Evolutionary conservation across 108 stramenopile species (phyloP).

Genomic region (Licmophora abbreviata): DNA sequence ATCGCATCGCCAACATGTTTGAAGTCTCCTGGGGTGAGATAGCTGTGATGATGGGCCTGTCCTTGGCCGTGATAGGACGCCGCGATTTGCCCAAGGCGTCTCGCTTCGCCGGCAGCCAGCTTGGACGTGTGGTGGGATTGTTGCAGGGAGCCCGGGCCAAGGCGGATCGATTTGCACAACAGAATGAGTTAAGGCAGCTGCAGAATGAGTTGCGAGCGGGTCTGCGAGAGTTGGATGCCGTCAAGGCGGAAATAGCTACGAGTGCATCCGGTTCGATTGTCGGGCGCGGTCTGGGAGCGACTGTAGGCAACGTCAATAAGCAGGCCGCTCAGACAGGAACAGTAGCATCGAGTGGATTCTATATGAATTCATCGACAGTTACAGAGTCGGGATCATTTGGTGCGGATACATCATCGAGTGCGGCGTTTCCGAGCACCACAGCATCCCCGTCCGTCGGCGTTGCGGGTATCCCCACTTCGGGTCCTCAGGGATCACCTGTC

Average conservation of each 20-base stretch:
- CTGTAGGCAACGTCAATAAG: slow-evolving; percentile 8
- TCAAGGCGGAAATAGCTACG: slow-evolving; percentile 67
- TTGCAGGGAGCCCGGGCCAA: slow-evolving; percentile 73
- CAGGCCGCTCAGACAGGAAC: too few species aligned
- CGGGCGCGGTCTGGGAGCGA: not conserved
- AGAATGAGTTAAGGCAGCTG: slow-evolving; percentile 63
- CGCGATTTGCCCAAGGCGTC: slow-evolving; percentile 62
- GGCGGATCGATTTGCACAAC: slow-evolving; percentile 68
- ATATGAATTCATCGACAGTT: not conserved
- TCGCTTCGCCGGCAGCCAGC: slow-evolving; percentile 48
- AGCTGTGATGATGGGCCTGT: slow-evolving; percentile 40
- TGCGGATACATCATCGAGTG: not conserved
- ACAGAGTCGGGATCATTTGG: too few species aligned
- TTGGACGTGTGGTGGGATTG: slow-evolving; percentile 75
- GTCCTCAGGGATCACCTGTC: not conserved
- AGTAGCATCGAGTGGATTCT: too few species aligned
- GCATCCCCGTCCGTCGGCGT: not conserved
- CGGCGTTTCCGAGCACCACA: slow-evolving; percentile 12
- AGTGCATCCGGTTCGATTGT: slow-evolving; percentile 43
- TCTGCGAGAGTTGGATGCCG: slow-evolving; percentile 74
- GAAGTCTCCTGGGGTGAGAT: slow-evolving; percentile 76
- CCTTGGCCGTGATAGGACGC: slow-evolving; percentile 50
- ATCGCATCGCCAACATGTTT: slow-evolving; percentile 34
- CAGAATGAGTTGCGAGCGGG: slow-evolving; percentile 77
- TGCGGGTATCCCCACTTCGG: not conserved